A percentile compares a stretch with the other conserved stretches of the same genome.
Conservation (phyloP, 768 basidiomycete genomes). For the Auricularia sp. region DNA sequence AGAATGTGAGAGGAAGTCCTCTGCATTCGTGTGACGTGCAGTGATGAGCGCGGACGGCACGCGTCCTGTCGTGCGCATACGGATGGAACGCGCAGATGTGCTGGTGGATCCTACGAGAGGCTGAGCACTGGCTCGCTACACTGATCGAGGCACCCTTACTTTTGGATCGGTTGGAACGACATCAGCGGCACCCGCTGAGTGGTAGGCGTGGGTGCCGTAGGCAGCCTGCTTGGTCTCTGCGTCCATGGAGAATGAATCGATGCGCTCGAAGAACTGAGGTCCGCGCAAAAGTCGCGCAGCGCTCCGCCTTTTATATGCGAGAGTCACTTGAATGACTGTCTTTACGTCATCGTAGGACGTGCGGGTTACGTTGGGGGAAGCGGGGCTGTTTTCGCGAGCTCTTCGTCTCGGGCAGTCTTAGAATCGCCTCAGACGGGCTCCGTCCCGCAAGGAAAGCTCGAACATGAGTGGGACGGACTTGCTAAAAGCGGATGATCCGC, state of each 20-base stretch:
- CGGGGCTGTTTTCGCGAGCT: no score
- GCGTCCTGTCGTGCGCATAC: slow-evolving; percentile 17
- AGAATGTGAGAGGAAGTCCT: background rate
- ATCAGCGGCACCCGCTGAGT: slow-evolving; percentile 20
- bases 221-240: slow-evolving; percentile 18
- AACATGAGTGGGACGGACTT: no score
- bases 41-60: background rate
- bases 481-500: no score
- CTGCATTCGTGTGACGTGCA: background rate
- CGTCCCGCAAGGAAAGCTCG: no score
- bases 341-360: no score
- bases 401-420: no score
- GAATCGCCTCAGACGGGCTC: no score
- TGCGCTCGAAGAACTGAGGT: background rate
- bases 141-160: slow-evolving; percentile 18
- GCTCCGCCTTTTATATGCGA: no score
- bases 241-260: slow-evolving; percentile 14
- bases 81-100: slow-evolving; percentile 29
- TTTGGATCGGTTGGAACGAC: slow-evolving; percentile 25
- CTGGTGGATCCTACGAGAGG: slow-evolving; percentile 12
- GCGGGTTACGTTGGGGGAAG: no score
- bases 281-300: no score
- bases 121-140: background rate
- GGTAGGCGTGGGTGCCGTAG: slow-evolving; percentile 21
- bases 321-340: no score